Percentiles rank a stretch among this genome's conserved stretches.
phyloP scores from a whole-genome alignment of 805 yeast genomes.

The Yamadazyma tumulicola region DNA sequence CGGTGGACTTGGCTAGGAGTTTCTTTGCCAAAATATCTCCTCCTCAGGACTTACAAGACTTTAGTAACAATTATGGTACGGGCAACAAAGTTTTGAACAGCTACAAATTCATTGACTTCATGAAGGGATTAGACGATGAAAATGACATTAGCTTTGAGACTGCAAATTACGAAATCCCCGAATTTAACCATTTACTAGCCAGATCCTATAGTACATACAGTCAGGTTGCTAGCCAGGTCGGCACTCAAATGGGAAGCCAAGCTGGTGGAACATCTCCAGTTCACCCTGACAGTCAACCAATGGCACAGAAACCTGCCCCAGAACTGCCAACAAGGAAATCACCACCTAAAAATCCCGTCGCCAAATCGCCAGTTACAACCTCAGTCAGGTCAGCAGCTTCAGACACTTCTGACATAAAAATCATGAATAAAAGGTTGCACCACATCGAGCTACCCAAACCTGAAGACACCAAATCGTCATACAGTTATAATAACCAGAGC shows the following conservation, averaged over 20 bases:
- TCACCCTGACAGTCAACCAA: neutral
- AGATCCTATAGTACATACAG: slow-evolving; percentile 27
- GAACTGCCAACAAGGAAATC: slow-evolving; percentile 1
- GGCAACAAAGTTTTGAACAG: slow-evolving; percentile 60
- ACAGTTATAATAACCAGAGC: slow-evolving; percentile 12
- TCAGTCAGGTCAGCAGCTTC: neutral
- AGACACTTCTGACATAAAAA: neutral
- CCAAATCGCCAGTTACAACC: neutral
- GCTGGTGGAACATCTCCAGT: neutral
- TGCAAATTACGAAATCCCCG: slow-evolving; percentile 34
- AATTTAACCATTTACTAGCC: slow-evolving; percentile 22
- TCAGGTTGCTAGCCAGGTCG: slow-evolving; percentile 11
- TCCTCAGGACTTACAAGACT: slow-evolving; percentile 51
- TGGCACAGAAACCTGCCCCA: neutral
- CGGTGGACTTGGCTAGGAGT: slow-evolving; percentile 68
- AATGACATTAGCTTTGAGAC: slow-evolving; percentile 15
- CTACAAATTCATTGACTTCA: slow-evolving; percentile 61
- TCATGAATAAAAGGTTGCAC: slow-evolving; percentile 10
- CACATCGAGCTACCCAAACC: slow-evolving; percentile 12
- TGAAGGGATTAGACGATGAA: slow-evolving; percentile 33
- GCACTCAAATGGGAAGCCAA: neutral
- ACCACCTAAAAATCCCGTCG: neutral
- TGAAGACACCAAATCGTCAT: slow-evolving; percentile 15
- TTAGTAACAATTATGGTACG: slow-evolving; percentile 55
- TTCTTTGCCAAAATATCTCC: slow-evolving; percentile 68